phyloP scores from a whole-genome alignment of 2,329 filamentous ascomycete species.

The Arachnomyces sp. region DNA sequence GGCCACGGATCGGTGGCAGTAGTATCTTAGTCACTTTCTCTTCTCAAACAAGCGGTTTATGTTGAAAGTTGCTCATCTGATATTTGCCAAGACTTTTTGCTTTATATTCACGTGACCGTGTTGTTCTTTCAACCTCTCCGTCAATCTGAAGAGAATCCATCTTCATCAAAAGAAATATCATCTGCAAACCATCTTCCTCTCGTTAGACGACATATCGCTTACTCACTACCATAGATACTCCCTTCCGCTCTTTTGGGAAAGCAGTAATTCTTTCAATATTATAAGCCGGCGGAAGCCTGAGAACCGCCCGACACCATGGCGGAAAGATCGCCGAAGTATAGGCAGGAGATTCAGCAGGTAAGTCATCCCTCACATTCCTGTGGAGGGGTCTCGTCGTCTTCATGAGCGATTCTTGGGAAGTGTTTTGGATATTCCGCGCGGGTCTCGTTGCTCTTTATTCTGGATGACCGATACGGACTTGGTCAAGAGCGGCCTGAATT shows the following conservation, averaged over 20 bases:
- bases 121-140: no score
- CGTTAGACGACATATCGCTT: no score
- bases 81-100: no score
- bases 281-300: no score
- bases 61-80: no score
- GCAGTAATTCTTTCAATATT: no score
- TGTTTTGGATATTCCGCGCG: background rate
- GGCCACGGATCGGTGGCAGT: no score
- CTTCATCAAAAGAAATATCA: background rate
- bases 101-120: no score
- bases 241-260: no score
- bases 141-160: background rate
- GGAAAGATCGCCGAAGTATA: constrained; percentile 75
- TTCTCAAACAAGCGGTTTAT: no score
- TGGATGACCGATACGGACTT: background rate
- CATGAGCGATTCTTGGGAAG: background rate
- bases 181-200: background rate
- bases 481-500: background rate
- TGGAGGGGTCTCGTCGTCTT: constrained; percentile 2
- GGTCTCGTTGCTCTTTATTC: background rate
- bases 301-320: constrained; percentile 48
- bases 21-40: no score
- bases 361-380: constrained; percentile 26
- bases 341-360: constrained; percentile 97
- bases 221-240: no score